Evolutionary conservation across 441 rosid genomes (phyloP).

Genomic region (Pelargonium hybrid): DNA sequence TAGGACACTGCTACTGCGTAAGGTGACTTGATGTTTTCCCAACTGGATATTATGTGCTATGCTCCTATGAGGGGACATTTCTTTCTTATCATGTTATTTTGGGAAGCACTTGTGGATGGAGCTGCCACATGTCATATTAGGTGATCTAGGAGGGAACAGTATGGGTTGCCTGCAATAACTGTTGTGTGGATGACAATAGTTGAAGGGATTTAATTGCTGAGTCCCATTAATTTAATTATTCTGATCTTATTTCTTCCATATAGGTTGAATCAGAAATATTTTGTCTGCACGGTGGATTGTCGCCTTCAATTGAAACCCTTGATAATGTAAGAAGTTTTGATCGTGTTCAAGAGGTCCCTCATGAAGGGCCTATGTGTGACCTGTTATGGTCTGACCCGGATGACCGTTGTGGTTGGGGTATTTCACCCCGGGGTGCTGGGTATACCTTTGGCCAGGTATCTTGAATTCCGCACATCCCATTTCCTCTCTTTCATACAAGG

Average conservation of each 20-base stretch:
- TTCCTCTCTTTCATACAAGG: background rate
- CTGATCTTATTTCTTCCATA: slow-evolving; percentile 7
- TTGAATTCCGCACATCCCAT: background rate
- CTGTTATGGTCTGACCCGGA: slow-evolving; percentile 72
- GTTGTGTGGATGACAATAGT: background rate
- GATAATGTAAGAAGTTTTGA: slow-evolving; percentile 65
- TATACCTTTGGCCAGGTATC: slow-evolving; percentile 51
- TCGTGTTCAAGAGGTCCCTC: slow-evolving; percentile 40
- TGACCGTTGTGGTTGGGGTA: slow-evolving; percentile 63
- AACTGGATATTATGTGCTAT: too few relatives aligned
- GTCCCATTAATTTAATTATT: background rate
- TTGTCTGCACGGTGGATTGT: slow-evolving; percentile 45
- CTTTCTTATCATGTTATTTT: background rate
- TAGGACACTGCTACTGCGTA: too few relatives aligned
- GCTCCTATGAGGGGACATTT: background rate
- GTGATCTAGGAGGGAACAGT: background rate
- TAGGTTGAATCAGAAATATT: slow-evolving; percentile 45
- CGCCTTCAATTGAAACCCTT: slow-evolving; percentile 72
- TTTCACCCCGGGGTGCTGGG: slow-evolving; percentile 59
- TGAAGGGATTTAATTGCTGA: background rate
- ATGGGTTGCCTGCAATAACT: background rate
- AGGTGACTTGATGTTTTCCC: too few relatives aligned
- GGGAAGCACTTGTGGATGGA: background rate
- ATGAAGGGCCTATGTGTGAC: slow-evolving; percentile 71
- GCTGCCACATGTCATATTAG: background rate